A percentile compares a stretch with the other conserved stretches of the same genome.
phyloP scores from a whole-genome alignment of 345 rosid genomes.

The Salix exigua region DNA sequence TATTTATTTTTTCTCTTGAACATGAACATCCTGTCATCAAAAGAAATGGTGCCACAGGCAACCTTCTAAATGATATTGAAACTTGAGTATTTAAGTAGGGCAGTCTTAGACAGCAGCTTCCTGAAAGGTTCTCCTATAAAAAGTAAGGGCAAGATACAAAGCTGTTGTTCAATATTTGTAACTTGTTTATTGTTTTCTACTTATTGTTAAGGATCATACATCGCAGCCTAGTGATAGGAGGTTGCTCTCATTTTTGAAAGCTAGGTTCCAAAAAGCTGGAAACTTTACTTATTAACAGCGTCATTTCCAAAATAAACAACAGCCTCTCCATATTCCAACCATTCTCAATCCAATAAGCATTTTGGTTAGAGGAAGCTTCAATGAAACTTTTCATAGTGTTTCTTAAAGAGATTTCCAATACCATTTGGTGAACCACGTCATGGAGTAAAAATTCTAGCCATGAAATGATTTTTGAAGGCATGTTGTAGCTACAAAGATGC shows the following conservation, averaged over 20 bases:
- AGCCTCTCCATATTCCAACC: not conserved
- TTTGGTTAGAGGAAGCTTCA: not conserved
- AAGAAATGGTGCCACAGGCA: not conserved
- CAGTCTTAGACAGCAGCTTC: not conserved
- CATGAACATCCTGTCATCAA: not conserved
- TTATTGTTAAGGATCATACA: not conserved
- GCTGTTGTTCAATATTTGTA: not conserved
- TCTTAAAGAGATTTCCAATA: not conserved
- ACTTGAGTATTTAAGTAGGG: not conserved
- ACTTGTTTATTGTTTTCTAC: not conserved
- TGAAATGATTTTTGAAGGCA: not conserved
- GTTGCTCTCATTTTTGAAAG: not conserved
- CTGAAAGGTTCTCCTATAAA: not conserved
- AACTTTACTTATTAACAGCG: not conserved
- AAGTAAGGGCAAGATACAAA: not conserved
- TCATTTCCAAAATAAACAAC: not conserved
- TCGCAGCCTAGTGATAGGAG: not conserved
- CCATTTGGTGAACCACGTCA: not conserved
- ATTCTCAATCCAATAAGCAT: not conserved
- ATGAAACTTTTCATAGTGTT: not conserved
- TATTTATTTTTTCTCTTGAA: not conserved
- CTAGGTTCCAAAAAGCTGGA: not conserved
- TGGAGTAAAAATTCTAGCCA: not conserved
- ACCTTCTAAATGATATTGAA: not conserved
- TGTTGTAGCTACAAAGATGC: not conserved